Evolutionary conservation across 2,329 filamentous ascomycete genomes (phyloP), one percentile per base, ranked within the genome.

Genomic region (Trichoderma sp.): DNA sequence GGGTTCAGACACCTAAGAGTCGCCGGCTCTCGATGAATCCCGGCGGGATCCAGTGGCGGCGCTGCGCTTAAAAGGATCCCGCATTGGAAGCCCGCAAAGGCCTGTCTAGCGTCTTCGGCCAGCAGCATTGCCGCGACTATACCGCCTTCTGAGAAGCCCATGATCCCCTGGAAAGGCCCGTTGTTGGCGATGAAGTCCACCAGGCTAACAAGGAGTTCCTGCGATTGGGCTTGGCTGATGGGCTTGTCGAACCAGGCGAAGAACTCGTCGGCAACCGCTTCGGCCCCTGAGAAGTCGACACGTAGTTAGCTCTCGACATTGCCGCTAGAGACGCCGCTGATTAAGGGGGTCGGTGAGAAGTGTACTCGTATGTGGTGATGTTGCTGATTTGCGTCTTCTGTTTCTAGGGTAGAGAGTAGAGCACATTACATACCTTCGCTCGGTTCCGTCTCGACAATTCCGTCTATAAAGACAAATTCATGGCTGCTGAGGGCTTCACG

Each of bases 61-160:
- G 75, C 76, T 6, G 78, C 78, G 71, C 77, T 78, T 73, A 80
- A 78, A 61, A 80, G 76, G 39, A 80, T 77, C 56, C 75, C 78
- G 68, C 79, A 80, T 62, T 77, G 77, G 60, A 80, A 75, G 26
- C 32, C 32, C 0, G 36, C 72, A 14, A 79, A 79, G 18, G 70
- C 73, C 60, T 74, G 73, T 64, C 73, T 74, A 18, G 77, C 72
- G 72, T 80, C 76, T 34, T 79, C 77, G 30, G 78, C 71, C 4
- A 80, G 72, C 71, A 80, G 76, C 74, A 76, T 79, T n/a, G 78
- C 78, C 28, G 77, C 78, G 18, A 80, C 74, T 2, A 75, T 77
- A 47, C 43, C 70, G 36, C 70, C 70, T 61, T 71, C 62, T 28
- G 62, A 67, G 39, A 71, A 71, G 14, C 70, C 70, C 62, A 71